Evolutionary conservation across 1,139 yeast genomes (phyloP).

Genomic region (Arxiozyma heterogenica): DNA sequence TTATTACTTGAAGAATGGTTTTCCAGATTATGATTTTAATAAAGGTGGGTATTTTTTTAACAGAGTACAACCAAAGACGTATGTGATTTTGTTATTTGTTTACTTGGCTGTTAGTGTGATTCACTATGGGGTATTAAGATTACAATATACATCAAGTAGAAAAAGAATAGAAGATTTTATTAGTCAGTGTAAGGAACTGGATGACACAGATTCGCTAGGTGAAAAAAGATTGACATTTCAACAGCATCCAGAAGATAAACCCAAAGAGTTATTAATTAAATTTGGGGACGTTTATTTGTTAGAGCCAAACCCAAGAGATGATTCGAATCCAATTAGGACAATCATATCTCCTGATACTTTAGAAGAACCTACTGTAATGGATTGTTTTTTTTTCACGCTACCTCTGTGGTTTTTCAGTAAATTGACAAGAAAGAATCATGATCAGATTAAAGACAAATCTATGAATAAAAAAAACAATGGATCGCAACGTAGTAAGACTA

Average conservation of each 20-base stretch:
- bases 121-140: conserved; percentile 49
- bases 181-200: conserved; percentile 44
- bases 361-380: conserved; percentile 42
- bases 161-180: conserved; percentile 48
- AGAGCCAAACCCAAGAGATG: conserved; percentile 38
- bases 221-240: conserved; percentile 26
- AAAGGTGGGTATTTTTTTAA: conserved; percentile 38
- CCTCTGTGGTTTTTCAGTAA: conserved; percentile 22
- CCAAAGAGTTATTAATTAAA: conserved; percentile 55
- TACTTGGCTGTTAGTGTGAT: conserved; percentile 44
- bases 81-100: conserved; percentile 43
- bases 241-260: conserved; percentile 37
- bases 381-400: conserved; percentile 41
- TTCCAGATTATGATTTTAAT: conserved; percentile 69
- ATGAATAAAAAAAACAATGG: not conserved
- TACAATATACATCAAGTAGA: conserved; percentile 53
- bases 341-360: conserved; percentile 29
- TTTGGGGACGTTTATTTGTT: conserved; percentile 64
- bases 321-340: conserved; percentile 18
- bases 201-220: conserved; percentile 49
- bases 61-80: conserved; percentile 34
- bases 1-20: conserved; percentile 73
- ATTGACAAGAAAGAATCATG: not conserved
- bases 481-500: not conserved
- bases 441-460: not conserved